Evolutionary conservation across 192 early-diverging fungal species (phyloP), one percentile per base, ranked within the genome.

Genomic region (Glomus cerebriforme): DNA sequence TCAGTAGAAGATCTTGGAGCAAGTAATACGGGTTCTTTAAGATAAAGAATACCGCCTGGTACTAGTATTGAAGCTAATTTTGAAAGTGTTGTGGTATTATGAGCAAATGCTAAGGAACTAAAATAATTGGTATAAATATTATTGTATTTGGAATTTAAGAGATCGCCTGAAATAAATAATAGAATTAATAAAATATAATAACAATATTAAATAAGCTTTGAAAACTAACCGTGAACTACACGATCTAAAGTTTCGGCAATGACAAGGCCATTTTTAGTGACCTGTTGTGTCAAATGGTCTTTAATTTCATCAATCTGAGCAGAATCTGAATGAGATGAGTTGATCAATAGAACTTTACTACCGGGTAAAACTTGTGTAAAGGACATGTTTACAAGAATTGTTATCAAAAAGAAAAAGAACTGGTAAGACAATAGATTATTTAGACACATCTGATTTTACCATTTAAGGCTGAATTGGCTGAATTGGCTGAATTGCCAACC

Each of bases 11-110:
- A 77, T 22, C 87, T 37, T 31, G 79, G 59, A 34, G 85, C 86
- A 0, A 90, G 54, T 0, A 92, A 73, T 7, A 93, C 90, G 6
- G 94, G 91, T 82, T 99, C 96, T 32, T 77, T 76, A 58, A 97
- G 79, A 54, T 86, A 80, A 54, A 97, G 82, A 26, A 65, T 71
- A 26, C 95, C 96, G 27, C 87, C 87, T 7, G 95, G 92, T 59
- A 85, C 80, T 13, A 99, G 86, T 0, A 94, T 86, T 26, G 82
- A 74, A 26, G 91, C 83, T 29, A 96, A 83, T 19, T 89, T 83
- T 7, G 86, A 85, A 12, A 98, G 86, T 35, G 89, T 85, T 17
- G 82, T 73, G 66, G 83, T 79, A 39, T 91, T 86, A 83, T 96
- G 95, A 35, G 90, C 83, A 67, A 90, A 90, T 7, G 87, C 86